A percentile compares a stretch with the other conserved stretches of the same genome.
phyloP scores from a whole-genome alignment of 2,329 filamentous ascomycete genomes.

The Aulographum hederae region DNA sequence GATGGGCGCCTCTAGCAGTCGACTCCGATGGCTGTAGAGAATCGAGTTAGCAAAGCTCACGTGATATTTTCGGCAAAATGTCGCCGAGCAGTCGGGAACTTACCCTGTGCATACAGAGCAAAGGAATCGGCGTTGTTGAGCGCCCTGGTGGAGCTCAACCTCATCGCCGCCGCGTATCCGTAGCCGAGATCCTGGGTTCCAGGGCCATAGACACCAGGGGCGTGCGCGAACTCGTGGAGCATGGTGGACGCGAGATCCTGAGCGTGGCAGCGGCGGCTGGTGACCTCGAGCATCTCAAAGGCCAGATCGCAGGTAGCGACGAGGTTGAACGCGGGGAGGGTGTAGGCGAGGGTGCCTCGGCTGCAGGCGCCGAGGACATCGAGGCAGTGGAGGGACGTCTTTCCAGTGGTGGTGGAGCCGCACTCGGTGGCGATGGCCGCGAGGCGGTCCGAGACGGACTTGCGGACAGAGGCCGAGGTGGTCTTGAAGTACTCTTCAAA shows the following conservation, averaged over 20 bases:
- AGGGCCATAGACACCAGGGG: conserved; percentile 31
- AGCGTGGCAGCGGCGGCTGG: conserved; percentile 29
- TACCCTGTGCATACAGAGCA: conserved; percentile 33
- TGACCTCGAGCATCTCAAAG: conserved; percentile 2
- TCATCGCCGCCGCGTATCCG: conserved; percentile 31
- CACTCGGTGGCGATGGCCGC: conserved; percentile 38
- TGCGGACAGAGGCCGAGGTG: conserved; percentile 25
- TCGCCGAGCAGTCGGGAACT: conserved; percentile 7
- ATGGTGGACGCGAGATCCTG: conserved; percentile 49
- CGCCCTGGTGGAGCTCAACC: conserved; percentile 30
- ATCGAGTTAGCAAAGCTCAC: background rate
- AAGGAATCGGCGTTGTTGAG: conserved; percentile 48
- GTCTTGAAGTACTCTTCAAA: conserved; percentile 47
- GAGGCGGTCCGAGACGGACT: conserved; percentile 32
- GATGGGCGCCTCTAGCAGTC: no score
- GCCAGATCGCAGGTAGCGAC: conserved; percentile 4
- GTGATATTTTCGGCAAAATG: conserved; percentile 9
- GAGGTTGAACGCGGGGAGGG: conserved; percentile 2
- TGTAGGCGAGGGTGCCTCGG: conserved; percentile 4
- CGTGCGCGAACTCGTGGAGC: conserved; percentile 48
- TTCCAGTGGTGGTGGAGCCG: conserved; percentile 24
- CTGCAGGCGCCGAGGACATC: conserved; percentile 36
- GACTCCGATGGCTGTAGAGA: conserved; percentile 15
- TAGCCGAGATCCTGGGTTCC: conserved; percentile 42
- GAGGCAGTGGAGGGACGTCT: conserved; percentile 38